These are phyloP conservation scores for Termitomyces sp. DNA, from an alignment of 768 basidiomycete genomes.

Conservation along the genomic window DNA sequence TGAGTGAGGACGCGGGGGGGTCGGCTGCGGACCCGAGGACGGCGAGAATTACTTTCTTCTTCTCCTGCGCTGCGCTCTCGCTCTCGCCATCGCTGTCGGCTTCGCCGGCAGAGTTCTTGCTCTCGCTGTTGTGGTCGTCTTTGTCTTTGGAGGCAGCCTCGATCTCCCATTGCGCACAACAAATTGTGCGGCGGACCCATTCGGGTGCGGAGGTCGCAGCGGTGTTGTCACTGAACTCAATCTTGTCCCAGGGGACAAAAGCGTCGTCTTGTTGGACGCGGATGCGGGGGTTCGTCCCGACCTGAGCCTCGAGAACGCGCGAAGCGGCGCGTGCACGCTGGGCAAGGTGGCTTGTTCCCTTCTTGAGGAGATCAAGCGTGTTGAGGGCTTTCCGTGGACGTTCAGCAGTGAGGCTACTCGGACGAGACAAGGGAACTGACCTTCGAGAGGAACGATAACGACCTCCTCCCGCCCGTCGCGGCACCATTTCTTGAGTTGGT, in stretches of 20 bases:
- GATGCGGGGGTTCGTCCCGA: slow-evolving; percentile 77
- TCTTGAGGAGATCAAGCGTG: slow-evolving; percentile 89
- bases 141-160: slow-evolving; percentile 37
- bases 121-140: background rate
- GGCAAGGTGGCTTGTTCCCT: slow-evolving; percentile 73
- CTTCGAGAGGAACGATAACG: slow-evolving; percentile 83
- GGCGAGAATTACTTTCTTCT: slow-evolving; percentile 56
- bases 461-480: slow-evolving; percentile 71
- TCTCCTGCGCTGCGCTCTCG: slow-evolving; percentile 13
- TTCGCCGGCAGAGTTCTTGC: slow-evolving; percentile 9
- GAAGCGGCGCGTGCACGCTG: slow-evolving; percentile 84
- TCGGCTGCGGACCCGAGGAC: slow-evolving; percentile 28
- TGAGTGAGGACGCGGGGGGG: slow-evolving; percentile 10
- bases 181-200: slow-evolving; percentile 81
- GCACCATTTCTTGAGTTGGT: slow-evolving; percentile 80
- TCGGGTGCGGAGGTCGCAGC: slow-evolving; percentile 48
- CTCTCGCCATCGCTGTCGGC: slow-evolving; percentile 5
- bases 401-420: background rate
- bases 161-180: slow-evolving; percentile 73
- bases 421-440: slow-evolving; percentile 34
- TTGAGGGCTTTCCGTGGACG: slow-evolving; percentile 57
- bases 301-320: slow-evolving; percentile 82
- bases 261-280: slow-evolving; percentile 79
- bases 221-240: slow-evolving; percentile 41
- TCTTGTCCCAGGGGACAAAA: slow-evolving; percentile 76